phyloP scores from a whole-genome alignment of 371 early-diverging fungal species.

The Rhizopus sp. region DNA sequence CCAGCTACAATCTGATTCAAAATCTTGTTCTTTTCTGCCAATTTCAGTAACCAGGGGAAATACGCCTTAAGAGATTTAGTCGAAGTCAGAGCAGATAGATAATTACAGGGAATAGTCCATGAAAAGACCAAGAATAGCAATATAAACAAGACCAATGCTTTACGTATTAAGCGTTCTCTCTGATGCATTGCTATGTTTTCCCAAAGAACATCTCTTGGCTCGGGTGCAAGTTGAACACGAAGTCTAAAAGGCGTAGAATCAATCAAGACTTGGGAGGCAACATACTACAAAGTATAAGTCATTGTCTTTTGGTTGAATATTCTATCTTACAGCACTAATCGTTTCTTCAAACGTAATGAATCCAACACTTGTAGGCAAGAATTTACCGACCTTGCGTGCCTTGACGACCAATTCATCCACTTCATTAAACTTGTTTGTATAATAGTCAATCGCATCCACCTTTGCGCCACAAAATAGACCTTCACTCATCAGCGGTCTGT shows the following conservation, averaged over 20 bases:
- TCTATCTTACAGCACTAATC: constrained; percentile 55
- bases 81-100: constrained; percentile 56
- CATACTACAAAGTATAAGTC: constrained; percentile 33
- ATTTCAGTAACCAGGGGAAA: constrained; percentile 47
- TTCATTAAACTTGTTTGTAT: constrained; percentile 60
- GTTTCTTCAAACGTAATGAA: constrained; percentile 82
- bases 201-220: constrained; percentile 80
- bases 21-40: constrained; percentile 50
- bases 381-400: constrained; percentile 58
- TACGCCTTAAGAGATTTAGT: constrained; percentile 50
- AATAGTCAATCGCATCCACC: constrained; percentile 74
- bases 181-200: constrained; percentile 67
- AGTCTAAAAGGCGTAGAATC: constrained; percentile 71
- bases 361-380: constrained; percentile 66
- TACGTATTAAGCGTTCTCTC: constrained; percentile 49
- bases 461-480: constrained; percentile 47
- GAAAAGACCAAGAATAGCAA: constrained; percentile 53
- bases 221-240: constrained; percentile 70
- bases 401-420: constrained; percentile 61
- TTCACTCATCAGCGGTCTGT: constrained; percentile 31
- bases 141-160: constrained; percentile 44
- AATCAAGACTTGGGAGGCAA: constrained; percentile 61
- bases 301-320: neutral
- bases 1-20: constrained; percentile 58
- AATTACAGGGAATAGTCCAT: constrained; percentile 58